Percentiles rank a stretch among this genome's conserved stretches.
These are phyloP conservation scores for Mariannaea sp. DNA, from an alignment of 2,329 filamentous ascomycete species.

Conservation along the genomic window DNA sequence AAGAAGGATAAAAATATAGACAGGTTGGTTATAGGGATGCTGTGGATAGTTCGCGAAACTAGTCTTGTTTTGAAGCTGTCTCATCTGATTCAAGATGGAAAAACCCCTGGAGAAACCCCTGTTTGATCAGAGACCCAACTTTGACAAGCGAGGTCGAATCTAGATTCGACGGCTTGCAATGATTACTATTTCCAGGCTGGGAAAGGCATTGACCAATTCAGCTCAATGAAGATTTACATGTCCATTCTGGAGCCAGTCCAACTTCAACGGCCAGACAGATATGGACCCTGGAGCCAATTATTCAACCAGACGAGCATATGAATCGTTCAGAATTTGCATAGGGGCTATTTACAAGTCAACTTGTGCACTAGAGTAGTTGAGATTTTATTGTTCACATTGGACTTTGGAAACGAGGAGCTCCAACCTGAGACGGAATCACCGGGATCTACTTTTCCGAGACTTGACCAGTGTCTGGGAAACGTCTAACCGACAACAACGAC, in stretches of 20 bases:
- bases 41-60: conserved; percentile 15
- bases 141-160: conserved; percentile 27
- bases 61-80: conserved; percentile 35
- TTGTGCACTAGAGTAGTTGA: too few relatives aligned
- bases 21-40: not conserved
- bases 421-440: conserved; percentile 14
- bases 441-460: conserved; percentile 37
- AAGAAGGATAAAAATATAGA: too few relatives aligned
- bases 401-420: too few relatives aligned
- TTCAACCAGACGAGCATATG: too few relatives aligned
- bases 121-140: conserved; percentile 25
- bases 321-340: too few relatives aligned
- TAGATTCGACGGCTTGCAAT: conserved; percentile 29
- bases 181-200: conserved; percentile 20
- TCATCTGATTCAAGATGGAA: conserved; percentile 16
- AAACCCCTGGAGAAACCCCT: conserved; percentile 20
- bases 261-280: not conserved
- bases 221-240: not conserved
- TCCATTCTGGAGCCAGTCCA: not conserved
- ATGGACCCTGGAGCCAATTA: too few relatives aligned
- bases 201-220: not conserved
- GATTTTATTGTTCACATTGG: too few relatives aligned
- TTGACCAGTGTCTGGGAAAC: conserved; percentile 13
- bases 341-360: too few relatives aligned
- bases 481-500: not conserved